Evolutionary conservation across 257 asterid genomes (phyloP).

Genomic region (Primulina eburnea): DNA sequence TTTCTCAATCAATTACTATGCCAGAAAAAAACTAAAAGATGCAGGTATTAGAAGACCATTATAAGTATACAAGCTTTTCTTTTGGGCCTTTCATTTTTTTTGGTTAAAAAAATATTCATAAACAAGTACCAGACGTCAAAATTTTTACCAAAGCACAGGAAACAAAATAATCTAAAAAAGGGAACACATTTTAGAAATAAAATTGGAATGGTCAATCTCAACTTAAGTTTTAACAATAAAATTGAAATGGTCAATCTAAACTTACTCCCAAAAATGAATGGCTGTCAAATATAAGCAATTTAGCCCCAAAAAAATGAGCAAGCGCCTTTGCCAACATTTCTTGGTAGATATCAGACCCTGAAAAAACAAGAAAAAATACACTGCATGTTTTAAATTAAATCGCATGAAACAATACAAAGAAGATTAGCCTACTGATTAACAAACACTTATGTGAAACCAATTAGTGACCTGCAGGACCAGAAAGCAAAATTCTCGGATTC

Average conservation of each 20-base stretch:
- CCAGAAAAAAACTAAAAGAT: background rate
- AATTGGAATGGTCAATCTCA: background rate
- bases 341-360: constrained; percentile 90
- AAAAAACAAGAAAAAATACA: constrained; percentile 27
- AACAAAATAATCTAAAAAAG: background rate
- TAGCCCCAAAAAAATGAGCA: constrained; percentile 82
- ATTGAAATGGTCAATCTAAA: constrained; percentile 5
- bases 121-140: constrained; percentile 13
- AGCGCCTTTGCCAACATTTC: constrained; percentile 92
- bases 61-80: background rate
- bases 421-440: background rate
- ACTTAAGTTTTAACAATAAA: constrained; percentile 30
- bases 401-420: background rate
- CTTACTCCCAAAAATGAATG: constrained; percentile 73
- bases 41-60: constrained; percentile 2
- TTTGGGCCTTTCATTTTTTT: background rate
- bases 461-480: constrained; percentile 85
- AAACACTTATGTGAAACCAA: constrained; percentile 15
- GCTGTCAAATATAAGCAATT: constrained; percentile 73
- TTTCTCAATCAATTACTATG: background rate
- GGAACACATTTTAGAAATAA: background rate
- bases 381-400: constrained; percentile 20
- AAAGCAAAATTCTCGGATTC: constrained; percentile 82
- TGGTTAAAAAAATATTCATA: constrained; percentile 8
- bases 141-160: too few species aligned